Percentiles rank a stretch among this genome's conserved stretches.
Evolutionary conservation across 345 rosid genomes (phyloP).

Genomic region (Citrus hindsii): DNA sequence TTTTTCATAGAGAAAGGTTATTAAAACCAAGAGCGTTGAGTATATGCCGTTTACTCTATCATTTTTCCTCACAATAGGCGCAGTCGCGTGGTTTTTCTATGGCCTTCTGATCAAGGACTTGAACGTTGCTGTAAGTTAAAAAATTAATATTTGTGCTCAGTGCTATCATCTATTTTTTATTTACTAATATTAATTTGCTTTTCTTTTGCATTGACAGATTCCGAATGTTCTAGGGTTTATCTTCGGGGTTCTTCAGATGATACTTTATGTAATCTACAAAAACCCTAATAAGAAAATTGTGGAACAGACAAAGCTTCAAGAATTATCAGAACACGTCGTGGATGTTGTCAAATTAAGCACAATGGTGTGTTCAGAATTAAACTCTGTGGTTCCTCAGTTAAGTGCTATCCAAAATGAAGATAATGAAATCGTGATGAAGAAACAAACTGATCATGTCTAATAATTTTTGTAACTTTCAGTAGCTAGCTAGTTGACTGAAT

Average conservation of each 20-base stretch:
- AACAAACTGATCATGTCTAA: conserved; percentile 13
- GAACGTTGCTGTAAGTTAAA: conserved; percentile 63
- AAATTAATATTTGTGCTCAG: not conserved
- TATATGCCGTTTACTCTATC: conserved; percentile 79
- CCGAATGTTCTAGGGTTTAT: conserved; percentile 79
- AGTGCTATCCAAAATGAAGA: conserved; percentile 8
- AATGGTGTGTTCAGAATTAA: conserved; percentile 39
- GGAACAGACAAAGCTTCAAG: conserved; percentile 41
- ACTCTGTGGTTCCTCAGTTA: conserved; percentile 30
- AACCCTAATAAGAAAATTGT: conserved; percentile 39
- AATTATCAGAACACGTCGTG: conserved; percentile 44
- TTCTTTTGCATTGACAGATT: conserved; percentile 34
- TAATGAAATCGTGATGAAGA: conserved; percentile 18
- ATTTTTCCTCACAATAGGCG: conserved; percentile 71
- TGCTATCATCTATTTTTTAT: not conserved
- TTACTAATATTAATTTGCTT: not conserved
- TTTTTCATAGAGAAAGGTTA: conserved; percentile 66
- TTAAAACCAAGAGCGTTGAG: conserved; percentile 77
- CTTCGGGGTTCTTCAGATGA: conserved; percentile 72
- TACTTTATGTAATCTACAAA: conserved; percentile 67
- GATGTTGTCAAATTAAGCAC: conserved; percentile 43
- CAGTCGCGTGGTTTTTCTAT: conserved; percentile 89
- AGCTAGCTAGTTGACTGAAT: not conserved
- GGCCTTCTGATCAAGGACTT: conserved; percentile 61
- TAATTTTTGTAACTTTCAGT: not conserved